Evolutionary conservation across 169 alveolate species (phyloP).

Genomic region (Plasmodium cynomolgi): DNA sequence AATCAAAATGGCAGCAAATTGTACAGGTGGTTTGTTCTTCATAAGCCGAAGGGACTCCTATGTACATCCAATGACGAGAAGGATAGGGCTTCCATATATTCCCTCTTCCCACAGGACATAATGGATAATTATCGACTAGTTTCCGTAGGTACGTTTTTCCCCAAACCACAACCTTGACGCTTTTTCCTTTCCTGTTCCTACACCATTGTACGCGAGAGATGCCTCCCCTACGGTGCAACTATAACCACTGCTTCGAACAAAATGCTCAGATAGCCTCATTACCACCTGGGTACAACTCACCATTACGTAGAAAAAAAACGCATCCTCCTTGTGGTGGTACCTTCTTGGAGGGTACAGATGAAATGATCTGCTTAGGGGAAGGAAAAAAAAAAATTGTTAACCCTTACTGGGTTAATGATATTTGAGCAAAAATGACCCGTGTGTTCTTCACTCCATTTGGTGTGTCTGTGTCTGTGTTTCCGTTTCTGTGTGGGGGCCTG

Average conservation of each 20-base stretch:
- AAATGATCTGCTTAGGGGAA: neutral
- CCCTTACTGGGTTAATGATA: neutral
- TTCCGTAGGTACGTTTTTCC: constrained; percentile 36
- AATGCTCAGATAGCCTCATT: neutral
- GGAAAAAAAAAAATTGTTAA: neutral
- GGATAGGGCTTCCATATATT: constrained; percentile 41
- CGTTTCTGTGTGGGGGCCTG: neutral
- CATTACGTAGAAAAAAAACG: neutral
- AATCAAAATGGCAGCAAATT: neutral
- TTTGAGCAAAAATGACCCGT: neutral
- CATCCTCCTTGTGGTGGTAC: neutral
- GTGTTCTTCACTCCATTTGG: neutral
- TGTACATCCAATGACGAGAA: constrained; percentile 74
- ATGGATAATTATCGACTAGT: constrained; percentile 55
- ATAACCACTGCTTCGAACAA: neutral
- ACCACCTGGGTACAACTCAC: neutral
- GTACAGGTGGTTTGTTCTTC: constrained; percentile 66
- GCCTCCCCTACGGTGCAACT: neutral
- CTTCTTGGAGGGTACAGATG: neutral
- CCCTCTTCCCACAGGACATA: constrained; percentile 47
- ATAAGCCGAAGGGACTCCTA: constrained; percentile 65
- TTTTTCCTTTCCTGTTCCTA: neutral
- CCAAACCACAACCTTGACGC: neutral
- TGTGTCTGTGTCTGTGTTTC: neutral
- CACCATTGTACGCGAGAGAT: neutral